Evolutionary conservation across 2,329 filamentous ascomycete genomes (phyloP).

Genomic region (Trichophyton benhamiae): DNA sequence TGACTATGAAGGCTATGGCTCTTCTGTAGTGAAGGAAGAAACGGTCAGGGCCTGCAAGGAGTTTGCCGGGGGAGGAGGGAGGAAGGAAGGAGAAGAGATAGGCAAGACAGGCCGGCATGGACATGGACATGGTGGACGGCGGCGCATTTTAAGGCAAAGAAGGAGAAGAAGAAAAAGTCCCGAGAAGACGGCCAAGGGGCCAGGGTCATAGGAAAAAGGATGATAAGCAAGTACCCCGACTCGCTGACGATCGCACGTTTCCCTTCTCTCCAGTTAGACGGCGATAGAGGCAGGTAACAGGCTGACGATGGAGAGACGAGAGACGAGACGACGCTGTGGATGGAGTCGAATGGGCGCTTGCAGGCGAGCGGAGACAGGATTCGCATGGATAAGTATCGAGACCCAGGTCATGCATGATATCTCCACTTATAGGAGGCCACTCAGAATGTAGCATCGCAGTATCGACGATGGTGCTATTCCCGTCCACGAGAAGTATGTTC

Average conservation of each 20-base stretch:
- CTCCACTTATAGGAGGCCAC: neutral
- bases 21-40: neutral
- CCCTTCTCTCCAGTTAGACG: neutral
- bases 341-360: neutral
- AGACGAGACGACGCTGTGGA: neutral
- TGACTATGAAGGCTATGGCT: neutral
- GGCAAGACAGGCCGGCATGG: neutral
- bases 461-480: neutral
- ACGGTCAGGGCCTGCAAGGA: neutral
- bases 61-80: neutral
- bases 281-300: neutral
- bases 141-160: neutral
- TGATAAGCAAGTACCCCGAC: neutral
- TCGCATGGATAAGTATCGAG: constrained; percentile 1
- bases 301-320: neutral
- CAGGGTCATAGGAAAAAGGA: neutral
- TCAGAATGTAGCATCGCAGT: neutral
- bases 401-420: neutral
- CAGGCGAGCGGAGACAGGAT: constrained; percentile 2
- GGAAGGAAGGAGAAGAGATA: neutral
- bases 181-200: neutral
- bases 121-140: neutral
- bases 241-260: constrained; percentile 1
- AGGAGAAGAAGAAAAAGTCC: neutral
- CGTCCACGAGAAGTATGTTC: neutral